phyloP scores from a whole-genome alignment of 768 basidiomycete species.

The Psilocybe cyanescens region DNA sequence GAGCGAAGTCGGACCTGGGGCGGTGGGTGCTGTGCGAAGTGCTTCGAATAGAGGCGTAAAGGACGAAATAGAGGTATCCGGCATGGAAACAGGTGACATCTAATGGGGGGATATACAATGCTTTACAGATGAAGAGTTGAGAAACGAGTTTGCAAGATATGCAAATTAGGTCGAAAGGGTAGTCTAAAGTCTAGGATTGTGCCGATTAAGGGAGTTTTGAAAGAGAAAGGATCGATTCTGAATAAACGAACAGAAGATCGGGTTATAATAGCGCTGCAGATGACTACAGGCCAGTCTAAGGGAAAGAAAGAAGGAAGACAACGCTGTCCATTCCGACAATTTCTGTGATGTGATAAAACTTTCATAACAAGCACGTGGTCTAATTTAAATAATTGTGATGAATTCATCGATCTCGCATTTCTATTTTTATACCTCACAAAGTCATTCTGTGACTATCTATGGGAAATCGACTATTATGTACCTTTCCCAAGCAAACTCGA shows the following conservation, averaged over 20 bases:
- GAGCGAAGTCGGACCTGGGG: conserved; percentile 46
- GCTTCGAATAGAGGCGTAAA: conserved; percentile 55
- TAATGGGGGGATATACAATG: conserved; percentile 27
- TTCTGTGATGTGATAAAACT: conserved; percentile 12
- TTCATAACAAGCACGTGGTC: conserved; percentile 14
- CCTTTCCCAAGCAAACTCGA: too few species aligned
- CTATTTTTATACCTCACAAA: not conserved
- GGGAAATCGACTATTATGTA: too few species aligned
- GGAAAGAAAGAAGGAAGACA: not conserved
- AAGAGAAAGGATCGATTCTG: not conserved
- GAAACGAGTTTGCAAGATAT: conserved; percentile 14
- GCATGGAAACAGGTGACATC: conserved; percentile 62
- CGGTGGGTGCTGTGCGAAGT: conserved; percentile 62
- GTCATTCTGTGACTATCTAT: not conserved
- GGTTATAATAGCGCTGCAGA: conserved; percentile 10
- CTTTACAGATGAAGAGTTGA: conserved; percentile 16
- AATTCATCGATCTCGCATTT: not conserved
- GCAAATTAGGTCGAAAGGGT: conserved; percentile 10
- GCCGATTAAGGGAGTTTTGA: conserved; percentile 5
- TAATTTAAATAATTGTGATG: conserved; percentile 2
- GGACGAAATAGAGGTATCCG: conserved; percentile 42
- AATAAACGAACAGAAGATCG: conserved; percentile 3
- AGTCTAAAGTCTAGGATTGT: conserved; percentile 15
- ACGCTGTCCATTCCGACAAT: not conserved
- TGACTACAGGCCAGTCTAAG: conserved; percentile 13